Evolutionary conservation across 83 land plant species (phyloP).

Genomic region (Picea abies): DNA sequence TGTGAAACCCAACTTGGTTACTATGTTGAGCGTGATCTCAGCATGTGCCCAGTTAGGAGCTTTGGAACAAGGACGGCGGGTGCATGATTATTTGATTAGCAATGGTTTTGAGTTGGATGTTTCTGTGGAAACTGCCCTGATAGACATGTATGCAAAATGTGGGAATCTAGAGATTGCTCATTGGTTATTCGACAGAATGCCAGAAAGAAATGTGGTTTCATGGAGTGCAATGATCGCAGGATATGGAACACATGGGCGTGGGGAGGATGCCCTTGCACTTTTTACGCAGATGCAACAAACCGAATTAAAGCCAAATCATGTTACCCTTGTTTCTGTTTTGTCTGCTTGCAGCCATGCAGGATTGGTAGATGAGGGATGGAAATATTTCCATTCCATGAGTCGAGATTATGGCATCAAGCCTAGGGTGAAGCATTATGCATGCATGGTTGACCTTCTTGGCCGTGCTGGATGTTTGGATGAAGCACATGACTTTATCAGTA

Average conservation of each 20-base stretch:
- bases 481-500: slow-evolving; percentile 33
- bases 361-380: slow-evolving; percentile 39
- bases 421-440: slow-evolving; percentile 50
- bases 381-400: slow-evolving; percentile 33
- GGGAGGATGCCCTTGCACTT: slow-evolving; percentile 8
- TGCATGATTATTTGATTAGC: slow-evolving; percentile 1
- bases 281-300: slow-evolving; percentile 37
- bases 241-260: not conserved
- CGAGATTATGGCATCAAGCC: slow-evolving; percentile 33
- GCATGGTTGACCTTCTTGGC: slow-evolving; percentile 55
- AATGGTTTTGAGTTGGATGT: not conserved
- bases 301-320: slow-evolving; percentile 34
- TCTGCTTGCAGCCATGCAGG: slow-evolving; percentile 58
- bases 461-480: slow-evolving; percentile 35
- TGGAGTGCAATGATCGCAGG: slow-evolving; percentile 14
- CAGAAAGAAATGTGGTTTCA: not conserved
- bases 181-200: not conserved
- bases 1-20: slow-evolving; percentile 22
- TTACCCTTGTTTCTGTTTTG: slow-evolving; percentile 54
- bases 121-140: not conserved
- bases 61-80: not conserved
- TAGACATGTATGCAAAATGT: slow-evolving; percentile 20
- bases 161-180: not conserved
- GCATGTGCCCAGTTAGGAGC: slow-evolving; percentile 25
- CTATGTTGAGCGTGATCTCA: slow-evolving; percentile 26